Percentiles rank a stretch among this genome's conserved stretches.
Conservation (phyloP, 441 rosid species). For the Heliophila coronopifolia region DNA sequence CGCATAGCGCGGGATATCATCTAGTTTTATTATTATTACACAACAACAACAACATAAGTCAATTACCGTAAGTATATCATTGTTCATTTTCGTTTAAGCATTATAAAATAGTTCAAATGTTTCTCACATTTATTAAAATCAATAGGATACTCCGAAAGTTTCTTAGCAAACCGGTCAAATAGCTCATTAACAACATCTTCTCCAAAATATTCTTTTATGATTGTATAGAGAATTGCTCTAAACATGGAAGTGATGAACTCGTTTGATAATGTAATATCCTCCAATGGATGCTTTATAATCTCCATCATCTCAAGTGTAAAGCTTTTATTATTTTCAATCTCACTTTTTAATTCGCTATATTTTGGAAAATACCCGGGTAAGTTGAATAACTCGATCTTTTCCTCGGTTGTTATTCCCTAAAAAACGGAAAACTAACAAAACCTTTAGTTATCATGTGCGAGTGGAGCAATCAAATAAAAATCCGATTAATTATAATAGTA, state of each 20-base stretch:
- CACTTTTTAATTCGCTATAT: neutral
- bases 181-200: neutral
- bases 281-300: neutral
- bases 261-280: neutral
- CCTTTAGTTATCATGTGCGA: too few relatives aligned
- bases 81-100: constrained; percentile 9
- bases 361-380: constrained; percentile 3
- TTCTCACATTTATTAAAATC: constrained; percentile 1
- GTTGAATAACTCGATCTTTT: neutral
- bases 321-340: neutral
- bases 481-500: too few relatives aligned
- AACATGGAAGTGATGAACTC: constrained; percentile 1
- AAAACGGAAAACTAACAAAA: neutral
- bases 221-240: neutral
- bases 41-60: neutral
- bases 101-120: neutral
- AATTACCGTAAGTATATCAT: neutral
- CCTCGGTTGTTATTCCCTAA: constrained; percentile 4
- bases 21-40: neutral
- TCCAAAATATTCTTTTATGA: constrained; percentile 15
- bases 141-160: neutral
- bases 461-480: too few relatives aligned
- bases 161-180: constrained; percentile 4
- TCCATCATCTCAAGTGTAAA: constrained; percentile 6
- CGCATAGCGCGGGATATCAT: too few relatives aligned